Evolutionary conservation across 2,329 filamentous ascomycete genomes (phyloP), one percentile per base, ranked within the genome.

Genomic region (Aureobasidium sp.): DNA sequence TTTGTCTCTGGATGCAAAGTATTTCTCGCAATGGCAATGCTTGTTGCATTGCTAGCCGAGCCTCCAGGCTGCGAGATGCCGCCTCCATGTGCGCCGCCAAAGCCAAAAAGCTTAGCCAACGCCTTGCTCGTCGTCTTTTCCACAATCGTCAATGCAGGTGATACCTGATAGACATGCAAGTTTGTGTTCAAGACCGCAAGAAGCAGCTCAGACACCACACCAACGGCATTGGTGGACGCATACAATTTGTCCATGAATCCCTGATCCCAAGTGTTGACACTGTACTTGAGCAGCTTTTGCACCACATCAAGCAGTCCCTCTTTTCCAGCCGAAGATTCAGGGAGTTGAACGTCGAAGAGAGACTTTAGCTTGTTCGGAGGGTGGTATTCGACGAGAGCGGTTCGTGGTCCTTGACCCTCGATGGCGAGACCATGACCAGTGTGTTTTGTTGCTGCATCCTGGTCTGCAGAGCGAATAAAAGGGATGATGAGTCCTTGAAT

Each of bases 181-280:
- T 97, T 99, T 39, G 94, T 97, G 76, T 99, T 97, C 48, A 99
- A 78, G 0, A 89, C 84, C 0, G 90, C 87, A 29, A 97, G 83
- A 9, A 97, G 80, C 62, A 97, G 79, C 70, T 97, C 94, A 1
- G 91, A 88, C 17, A 88, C 86, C 0, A 97, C 82, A 20, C 93
- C 93, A 9, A 93, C 87, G 45, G 93, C 88, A 71, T 94, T 94
- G 42, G 90, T 95, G 66, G 87, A 88, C n/a, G 89, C 85, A 74
- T 97, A 97, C 20, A 97, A 80, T 77, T 99, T 97, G 76, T 97
- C 92, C 70, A 97, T 77, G 75, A 97, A 99, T 12, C 93, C 93
- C 75, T 96, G 92, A 70, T 96, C 89, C 90, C 92, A 97, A n/a
- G 93, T 97, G 76, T 99, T 99, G 71, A 97, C 93, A 70, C 89